A percentile compares a stretch with the other conserved stretches of the same genome.
Evolutionary conservation across 176 grass and related monocot species (phyloP).

Genomic region (Ensete ventricosum): DNA sequence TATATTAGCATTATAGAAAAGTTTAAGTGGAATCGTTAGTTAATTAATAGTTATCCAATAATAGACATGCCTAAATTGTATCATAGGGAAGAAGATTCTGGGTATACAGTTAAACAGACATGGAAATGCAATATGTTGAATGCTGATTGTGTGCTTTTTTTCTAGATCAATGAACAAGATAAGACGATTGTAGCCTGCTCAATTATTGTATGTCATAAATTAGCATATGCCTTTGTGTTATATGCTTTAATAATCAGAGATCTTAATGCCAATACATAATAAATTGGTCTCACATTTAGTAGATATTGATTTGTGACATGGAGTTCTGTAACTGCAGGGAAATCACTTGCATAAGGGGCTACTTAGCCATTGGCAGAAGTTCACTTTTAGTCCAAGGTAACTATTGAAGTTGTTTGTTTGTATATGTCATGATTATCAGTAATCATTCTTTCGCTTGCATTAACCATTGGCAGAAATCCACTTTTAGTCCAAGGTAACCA

Average conservation of each 20-base stretch:
- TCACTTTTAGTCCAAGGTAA: slow-evolving; percentile 95
- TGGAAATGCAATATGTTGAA: neutral
- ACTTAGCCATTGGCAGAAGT: slow-evolving; percentile 95
- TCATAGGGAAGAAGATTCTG: too few relatives aligned
- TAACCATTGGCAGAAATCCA: neutral
- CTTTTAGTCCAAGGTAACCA: slow-evolving; percentile 71
- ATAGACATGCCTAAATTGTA: neutral
- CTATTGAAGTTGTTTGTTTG: neutral
- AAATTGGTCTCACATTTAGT: neutral
- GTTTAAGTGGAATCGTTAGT: too few relatives aligned
- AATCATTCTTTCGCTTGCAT: neutral
- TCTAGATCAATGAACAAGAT: neutral
- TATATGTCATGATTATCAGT: neutral
- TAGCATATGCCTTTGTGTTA: neutral
- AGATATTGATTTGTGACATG: slow-evolving; percentile 14
- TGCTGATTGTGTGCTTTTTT: neutral
- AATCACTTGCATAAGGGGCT: slow-evolving; percentile 89
- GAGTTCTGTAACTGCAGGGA: slow-evolving; percentile 47
- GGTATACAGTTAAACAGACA: neutral
- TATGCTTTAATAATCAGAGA: neutral
- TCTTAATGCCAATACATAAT: neutral
- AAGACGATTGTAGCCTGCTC: neutral
- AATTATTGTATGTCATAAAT: neutral
- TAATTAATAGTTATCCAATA: neutral
- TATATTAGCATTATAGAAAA: too few relatives aligned